Percentiles rank a stretch among this genome's conserved stretches.
Conservation (phyloP, 129 eudicot species). For the Helianthus tuberosus region DNA sequence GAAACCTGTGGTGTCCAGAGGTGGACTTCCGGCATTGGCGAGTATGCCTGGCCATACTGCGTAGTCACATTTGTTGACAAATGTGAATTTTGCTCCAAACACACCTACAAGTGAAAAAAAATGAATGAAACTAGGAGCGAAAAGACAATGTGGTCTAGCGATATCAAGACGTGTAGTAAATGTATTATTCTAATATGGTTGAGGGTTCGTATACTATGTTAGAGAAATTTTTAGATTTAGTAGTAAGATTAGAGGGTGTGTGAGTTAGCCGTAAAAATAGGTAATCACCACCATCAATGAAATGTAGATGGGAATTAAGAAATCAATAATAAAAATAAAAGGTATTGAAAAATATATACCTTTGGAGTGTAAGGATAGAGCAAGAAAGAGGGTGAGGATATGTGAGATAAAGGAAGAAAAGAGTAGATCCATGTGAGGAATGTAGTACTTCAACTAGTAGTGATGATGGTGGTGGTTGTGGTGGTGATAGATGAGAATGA, state of each 20-base stretch:
- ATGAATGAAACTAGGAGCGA: background rate
- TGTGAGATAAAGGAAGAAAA: constrained; percentile 14
- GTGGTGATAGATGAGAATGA: background rate
- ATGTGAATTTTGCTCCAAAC: constrained; percentile 78
- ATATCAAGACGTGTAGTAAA: too few species aligned
- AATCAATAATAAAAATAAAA: background rate
- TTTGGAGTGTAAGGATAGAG: constrained; percentile 39
- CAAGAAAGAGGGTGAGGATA: constrained; percentile 33
- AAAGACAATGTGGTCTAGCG: too few species aligned
- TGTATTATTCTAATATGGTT: too few species aligned
- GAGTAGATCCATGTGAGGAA: constrained; percentile 51
- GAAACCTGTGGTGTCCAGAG: constrained; percentile 75
- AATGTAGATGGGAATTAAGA: too few species aligned
- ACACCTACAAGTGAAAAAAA: constrained; percentile 40
- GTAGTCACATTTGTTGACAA: constrained; percentile 83
- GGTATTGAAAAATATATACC: constrained; percentile 33
- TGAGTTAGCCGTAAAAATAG: too few species aligned
- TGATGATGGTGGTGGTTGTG: constrained; percentile 17
- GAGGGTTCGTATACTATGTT: too few species aligned
- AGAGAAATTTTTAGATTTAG: too few species aligned
- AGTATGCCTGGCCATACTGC: constrained; percentile 95
- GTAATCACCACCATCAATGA: too few species aligned
- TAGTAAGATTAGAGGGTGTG: too few species aligned
- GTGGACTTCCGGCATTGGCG: constrained; percentile 85
- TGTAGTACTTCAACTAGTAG: too few species aligned